Evolutionary conservation across 1,139 yeast species (phyloP).

Genomic region (Blastobotrys illinoisensis): DNA sequence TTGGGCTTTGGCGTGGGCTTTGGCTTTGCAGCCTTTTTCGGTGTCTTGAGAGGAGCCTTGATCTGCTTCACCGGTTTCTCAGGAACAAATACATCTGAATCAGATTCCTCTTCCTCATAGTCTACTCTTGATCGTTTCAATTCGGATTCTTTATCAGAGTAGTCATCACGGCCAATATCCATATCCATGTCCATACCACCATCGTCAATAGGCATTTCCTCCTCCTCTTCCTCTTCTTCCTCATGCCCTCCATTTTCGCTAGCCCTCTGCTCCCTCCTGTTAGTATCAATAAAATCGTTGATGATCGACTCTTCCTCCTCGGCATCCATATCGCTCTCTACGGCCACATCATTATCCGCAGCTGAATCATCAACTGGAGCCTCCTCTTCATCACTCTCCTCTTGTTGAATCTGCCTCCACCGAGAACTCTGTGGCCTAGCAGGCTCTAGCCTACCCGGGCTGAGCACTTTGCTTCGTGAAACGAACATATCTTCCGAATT

Average conservation of each 20-base stretch:
- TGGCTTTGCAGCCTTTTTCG: background rate
- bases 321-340: background rate
- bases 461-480: background rate
- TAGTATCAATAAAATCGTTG: background rate
- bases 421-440: background rate
- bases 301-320: slow-evolving; percentile 1
- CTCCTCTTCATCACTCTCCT: slow-evolving; percentile 13
- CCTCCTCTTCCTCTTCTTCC: slow-evolving; percentile 9
- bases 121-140: background rate
- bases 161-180: too few relatives aligned
- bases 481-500: background rate
- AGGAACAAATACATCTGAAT: background rate
- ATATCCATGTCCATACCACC: background rate
- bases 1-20: too few relatives aligned
- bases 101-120: background rate
- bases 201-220: slow-evolving; percentile 7
- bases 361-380: background rate
- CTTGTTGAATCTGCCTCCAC: background rate
- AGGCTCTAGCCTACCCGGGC: background rate
- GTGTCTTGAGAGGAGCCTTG: background rate
- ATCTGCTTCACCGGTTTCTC: background rate
- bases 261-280: background rate
- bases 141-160: background rate
- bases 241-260: background rate
- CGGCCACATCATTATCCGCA: slow-evolving; percentile 14